Conservation (phyloP, 306 rosid species). For the Ochetophila trinervis region DNA sequence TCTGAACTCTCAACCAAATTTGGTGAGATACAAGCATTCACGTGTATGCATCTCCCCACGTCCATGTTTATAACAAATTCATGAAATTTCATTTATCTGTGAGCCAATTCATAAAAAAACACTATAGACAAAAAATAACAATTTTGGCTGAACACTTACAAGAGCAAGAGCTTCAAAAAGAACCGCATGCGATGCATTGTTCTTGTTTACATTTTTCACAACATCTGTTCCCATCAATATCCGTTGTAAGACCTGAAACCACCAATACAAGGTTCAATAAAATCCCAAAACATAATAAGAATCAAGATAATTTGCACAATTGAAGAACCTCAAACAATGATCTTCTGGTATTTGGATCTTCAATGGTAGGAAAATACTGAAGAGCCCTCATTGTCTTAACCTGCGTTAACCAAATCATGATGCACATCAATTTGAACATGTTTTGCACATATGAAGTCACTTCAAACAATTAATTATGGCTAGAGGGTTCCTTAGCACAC, state of each 20-base stretch:
- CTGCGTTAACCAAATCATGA: constrained; percentile 43
- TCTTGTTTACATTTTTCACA: constrained; percentile 98
- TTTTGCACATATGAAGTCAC: not conserved
- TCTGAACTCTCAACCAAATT: too few species aligned
- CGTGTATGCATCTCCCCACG: too few species aligned
- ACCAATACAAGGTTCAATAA: constrained; percentile 28
- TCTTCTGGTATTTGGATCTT: constrained; percentile 98
- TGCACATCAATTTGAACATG: constrained; percentile 16
- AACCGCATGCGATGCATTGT: constrained; percentile 98
- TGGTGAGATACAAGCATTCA: too few species aligned
- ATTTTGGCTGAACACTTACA: constrained; percentile 47
- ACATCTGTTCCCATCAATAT: constrained; percentile 99
- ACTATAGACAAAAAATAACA: not conserved
- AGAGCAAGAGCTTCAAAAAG: constrained; percentile 99
- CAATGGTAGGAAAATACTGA: constrained; percentile 90
- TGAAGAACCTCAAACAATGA: constrained; percentile 85
- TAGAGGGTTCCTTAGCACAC: too few species aligned
- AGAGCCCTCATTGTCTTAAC: constrained; percentile 99
- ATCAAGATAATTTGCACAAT: constrained; percentile 12
- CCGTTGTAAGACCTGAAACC: constrained; percentile 93
- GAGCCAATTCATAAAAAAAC: not conserved
- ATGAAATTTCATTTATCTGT: not conserved
- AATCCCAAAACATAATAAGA: constrained; percentile 11
- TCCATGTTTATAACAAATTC: too few species aligned
- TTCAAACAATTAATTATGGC: not conserved